Conservation (phyloP, 139 green algal genomes). For the Pycnococcus provasolii region DNA sequence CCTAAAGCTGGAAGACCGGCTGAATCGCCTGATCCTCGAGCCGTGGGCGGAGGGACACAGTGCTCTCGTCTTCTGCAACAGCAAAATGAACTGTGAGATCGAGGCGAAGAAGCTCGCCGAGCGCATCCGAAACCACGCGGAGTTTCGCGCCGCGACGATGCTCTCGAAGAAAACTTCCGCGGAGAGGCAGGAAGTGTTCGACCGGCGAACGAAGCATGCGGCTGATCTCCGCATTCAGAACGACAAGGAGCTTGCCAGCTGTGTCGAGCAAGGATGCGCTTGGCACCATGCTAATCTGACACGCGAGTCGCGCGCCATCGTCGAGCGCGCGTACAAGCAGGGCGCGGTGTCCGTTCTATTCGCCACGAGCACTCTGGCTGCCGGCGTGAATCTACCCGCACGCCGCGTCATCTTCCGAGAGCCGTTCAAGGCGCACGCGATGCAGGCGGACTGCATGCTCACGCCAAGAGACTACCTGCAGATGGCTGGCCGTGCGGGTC, state of each 20-base stretch:
- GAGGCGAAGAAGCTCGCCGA: constrained; percentile 1
- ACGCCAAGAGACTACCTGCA: constrained; percentile 24
- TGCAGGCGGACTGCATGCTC: neutral
- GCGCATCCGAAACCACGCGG: neutral
- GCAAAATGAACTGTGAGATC: constrained; percentile 42
- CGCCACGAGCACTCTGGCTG: constrained; percentile 84
- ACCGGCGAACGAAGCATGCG: neutral
- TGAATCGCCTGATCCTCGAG: constrained; percentile 44
- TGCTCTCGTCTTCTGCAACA: constrained; percentile 80
- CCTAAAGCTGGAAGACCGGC: too few species aligned
- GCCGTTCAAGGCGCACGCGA: neutral
- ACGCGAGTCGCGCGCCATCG: constrained; percentile 28
- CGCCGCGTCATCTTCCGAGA: constrained; percentile 32
- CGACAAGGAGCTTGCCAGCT: neutral
- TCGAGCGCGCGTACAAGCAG: constrained; percentile 63
- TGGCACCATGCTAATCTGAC: too few species aligned
- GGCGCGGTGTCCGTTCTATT: constrained; percentile 72
- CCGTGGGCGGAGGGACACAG: constrained; percentile 42
- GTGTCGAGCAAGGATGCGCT: constrained; percentile 5
- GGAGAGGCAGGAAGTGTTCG: too few species aligned
- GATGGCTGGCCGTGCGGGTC: constrained; percentile 34
- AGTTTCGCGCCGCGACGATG: neutral
- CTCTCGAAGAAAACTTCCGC: neutral
- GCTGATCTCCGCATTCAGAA: neutral
- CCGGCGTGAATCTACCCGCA: constrained; percentile 42